Base-by-base conservation (phyloP, 257 asterid genomes). In the Paulownia fortunei region DNA sequence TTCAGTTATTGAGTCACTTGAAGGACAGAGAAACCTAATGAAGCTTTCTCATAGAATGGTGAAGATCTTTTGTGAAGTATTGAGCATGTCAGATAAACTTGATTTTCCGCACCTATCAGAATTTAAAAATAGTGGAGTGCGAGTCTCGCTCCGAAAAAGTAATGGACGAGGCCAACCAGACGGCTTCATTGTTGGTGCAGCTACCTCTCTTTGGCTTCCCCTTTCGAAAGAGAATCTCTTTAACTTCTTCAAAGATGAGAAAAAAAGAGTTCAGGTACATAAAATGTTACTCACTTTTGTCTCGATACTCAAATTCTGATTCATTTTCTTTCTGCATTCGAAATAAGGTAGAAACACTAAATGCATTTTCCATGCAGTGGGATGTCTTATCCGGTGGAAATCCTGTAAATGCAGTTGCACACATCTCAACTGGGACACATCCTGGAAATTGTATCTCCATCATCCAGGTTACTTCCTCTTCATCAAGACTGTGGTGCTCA, bases 31-130 rank as follows among this genome's bases (percentile, higher is more conserved):
- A 72, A 87, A 79, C 82, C 19, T 88, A 8, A 80, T 87, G 90
- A 76, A 86, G 46, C 89, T 92, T 10, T 92, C 91, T 6, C 89
- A 92, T 21, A 85, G 93, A 78, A 88, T 92, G 97, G 85, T 89
- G 75, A 86, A 80, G 77, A 86, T 26, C 9, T 94, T 92, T 16
- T 82, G 79, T 75, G 89, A 82, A 81, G 66, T 46, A 0, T 69
- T 92, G 75, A 79, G 90, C 84, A 86, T 87, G 85, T 81, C 88
- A 0, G 88, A 85, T 12, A 84, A 72, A 70, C 55, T 79, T 0
- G 87, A 91, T 18, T 83, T 82, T 44, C 82, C 90, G 7, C 76
- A 88, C 27, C 19, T 79, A 5, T 69, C 86, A 0, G 84, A 85
- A 12, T 51, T 69, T n/a, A 81, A 73, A 51, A 82, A 67, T 1